phyloP scores from a whole-genome alignment of 2,329 filamentous ascomycete species.

The Alternaria angustiovoidea region DNA sequence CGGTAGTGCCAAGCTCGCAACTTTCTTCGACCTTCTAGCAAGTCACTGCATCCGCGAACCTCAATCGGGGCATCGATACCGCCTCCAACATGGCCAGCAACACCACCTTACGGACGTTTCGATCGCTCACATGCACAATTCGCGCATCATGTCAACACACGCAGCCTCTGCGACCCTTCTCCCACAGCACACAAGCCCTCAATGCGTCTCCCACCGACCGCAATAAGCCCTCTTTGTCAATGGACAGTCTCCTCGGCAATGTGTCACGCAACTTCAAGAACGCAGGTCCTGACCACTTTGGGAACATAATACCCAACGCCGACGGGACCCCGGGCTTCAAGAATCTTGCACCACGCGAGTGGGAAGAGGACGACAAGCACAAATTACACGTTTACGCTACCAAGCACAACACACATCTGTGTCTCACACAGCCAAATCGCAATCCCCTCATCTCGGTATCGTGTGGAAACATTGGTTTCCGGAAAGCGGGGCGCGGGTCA shows the following conservation, averaged over 20 bases:
- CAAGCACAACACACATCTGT: slow-evolving; percentile 96
- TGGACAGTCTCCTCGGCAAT: slow-evolving; percentile 26
- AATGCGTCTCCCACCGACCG: slow-evolving; percentile 15
- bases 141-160: slow-evolving; percentile 51
- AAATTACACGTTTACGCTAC: slow-evolving; percentile 87
- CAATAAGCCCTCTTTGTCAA: slow-evolving; percentile 16
- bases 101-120: slow-evolving; percentile 38
- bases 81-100: slow-evolving; percentile 35
- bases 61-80: slow-evolving; percentile 23
- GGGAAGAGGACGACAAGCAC: slow-evolving; percentile 67
- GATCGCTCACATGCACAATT: slow-evolving; percentile 43
- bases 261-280: slow-evolving; percentile 28
- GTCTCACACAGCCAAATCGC: slow-evolving; percentile 81
- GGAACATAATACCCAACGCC: slow-evolving; percentile 32
- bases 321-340: slow-evolving; percentile 2
- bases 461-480: slow-evolving; percentile 90
- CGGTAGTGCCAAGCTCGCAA: slow-evolving; percentile 25
- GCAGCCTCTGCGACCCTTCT: slow-evolving; percentile 44
- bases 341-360: slow-evolving; percentile 35
- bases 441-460: slow-evolving; percentile 81
- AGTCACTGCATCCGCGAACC: slow-evolving; percentile 13
- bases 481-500: slow-evolving; percentile 77
- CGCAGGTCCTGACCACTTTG: slow-evolving; percentile 19
- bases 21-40: slow-evolving; percentile 32
- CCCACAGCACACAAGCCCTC: slow-evolving; percentile 35